Evolutionary conservation across 306 rosid species (phyloP).

Genomic region (Begonia loranthoides): DNA sequence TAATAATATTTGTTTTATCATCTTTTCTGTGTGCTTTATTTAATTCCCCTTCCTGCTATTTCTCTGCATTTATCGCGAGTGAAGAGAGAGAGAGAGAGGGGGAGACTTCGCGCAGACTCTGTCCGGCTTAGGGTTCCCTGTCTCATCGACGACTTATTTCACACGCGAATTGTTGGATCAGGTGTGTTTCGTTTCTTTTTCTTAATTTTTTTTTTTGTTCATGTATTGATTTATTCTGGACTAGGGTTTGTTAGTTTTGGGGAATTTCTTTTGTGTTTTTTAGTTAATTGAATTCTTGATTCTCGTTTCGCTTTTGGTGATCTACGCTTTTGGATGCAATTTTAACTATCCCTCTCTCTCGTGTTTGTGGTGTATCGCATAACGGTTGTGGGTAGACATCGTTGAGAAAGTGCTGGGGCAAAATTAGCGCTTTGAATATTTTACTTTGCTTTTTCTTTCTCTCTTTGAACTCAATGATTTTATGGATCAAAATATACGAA

Average conservation of each 20-base stretch:
- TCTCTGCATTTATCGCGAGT: conserved; percentile 12
- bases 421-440: too few species aligned
- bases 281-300: neutral
- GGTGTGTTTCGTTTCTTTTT: conserved; percentile 18
- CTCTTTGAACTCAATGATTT: too few species aligned
- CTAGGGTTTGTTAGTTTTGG: too few species aligned
- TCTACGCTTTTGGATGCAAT: too few species aligned
- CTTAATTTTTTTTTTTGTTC: neutral
- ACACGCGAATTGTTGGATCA: conserved; percentile 46
- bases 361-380: too few species aligned
- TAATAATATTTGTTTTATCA: neutral
- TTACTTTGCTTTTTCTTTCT: too few species aligned
- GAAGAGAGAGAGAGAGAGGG: conserved; percentile 5
- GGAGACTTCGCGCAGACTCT: conserved; percentile 10
- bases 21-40: neutral
- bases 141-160: conserved; percentile 3
- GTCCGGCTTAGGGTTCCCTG: conserved; percentile 33
- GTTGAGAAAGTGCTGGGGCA: too few species aligned
- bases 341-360: too few species aligned
- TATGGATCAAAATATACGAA: too few species aligned
- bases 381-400: too few species aligned
- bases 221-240: neutral
- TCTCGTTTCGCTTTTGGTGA: neutral
- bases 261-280: too few species aligned
- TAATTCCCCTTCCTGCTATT: neutral